Evolutionary conservation across 1,284 basidiomycete species (phyloP), one percentile per base, ranked within the genome.

Genomic region (Volvariella surrecta): DNA sequence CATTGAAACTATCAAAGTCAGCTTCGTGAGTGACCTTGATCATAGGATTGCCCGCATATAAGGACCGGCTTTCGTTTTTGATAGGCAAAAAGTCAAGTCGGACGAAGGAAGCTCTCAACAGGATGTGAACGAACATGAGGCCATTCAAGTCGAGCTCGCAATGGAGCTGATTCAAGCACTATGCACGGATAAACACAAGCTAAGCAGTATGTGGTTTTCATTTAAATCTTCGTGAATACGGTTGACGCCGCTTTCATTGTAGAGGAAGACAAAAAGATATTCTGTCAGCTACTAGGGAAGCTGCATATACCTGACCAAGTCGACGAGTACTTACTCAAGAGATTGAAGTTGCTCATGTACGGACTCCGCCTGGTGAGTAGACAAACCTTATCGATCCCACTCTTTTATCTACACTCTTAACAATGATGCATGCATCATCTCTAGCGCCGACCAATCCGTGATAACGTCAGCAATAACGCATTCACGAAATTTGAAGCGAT

Each of bases 181-280:
- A 20, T 71, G 67, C 31, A 46, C 59, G 37, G 54, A 60, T 45
- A 64, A 71, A 11, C 57, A 70, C 32, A 64, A 62, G 11, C 62
- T 76, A 62, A 54, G 58, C 22, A 68, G 69, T 72, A 44, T 39
- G 67, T 58, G 11, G 19, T 24, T 30, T 13, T 15, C 37, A 8
- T 40, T 45, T n/a, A n/a, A n/a, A n/a, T n/a, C n/a, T n/a, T n/a
- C n/a, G n/a, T n/a, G n/a, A n/a, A n/a, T n/a, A n/a, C n/a, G n/a
- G n/a, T n/a, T n/a, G n/a, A n/a, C n/a, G n/a, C n/a, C n/a, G n/a
- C 37, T 13, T 13, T 22, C 31, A 22, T 9, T 41, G 9, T 52
- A 89, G 87, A 77, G 61, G 85, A 89, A 7, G 76, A 84, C 48
- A 80, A 82, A 56, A 91, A 89, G 61, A 71, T 79, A 1, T 63